Base-by-base conservation (phyloP, 2,329 filamentous ascomycete species). In the Talaromyces rugulosus region DNA sequence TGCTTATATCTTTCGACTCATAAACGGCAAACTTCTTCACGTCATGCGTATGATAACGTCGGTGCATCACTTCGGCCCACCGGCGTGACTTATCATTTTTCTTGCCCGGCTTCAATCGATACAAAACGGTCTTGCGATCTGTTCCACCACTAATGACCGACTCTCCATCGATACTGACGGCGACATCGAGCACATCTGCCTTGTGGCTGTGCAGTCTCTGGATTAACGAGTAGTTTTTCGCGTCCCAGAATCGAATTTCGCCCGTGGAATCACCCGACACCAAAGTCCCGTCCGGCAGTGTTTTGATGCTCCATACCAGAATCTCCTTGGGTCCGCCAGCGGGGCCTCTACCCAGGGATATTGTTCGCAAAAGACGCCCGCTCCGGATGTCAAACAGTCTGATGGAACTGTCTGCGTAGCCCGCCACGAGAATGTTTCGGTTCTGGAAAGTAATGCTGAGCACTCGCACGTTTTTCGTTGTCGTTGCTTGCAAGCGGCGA, bases 401-500 rank as follows among this genome's bases (percentile, higher is more conserved):
- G 66, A 99, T 95, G n/a, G 87, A 91, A 76, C 92, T 93, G 78
- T 99, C 94, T n/a, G 92, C 94, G 74, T 95, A 98, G 27, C 95
- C 95, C 40, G 94, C 92, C 50, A 97, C 86, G 62, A 94, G 87
- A 36, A 88, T 87, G 70, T 94, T 86, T 62, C 89, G 87, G 67
- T 90, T 89, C 77, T 97, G 92, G 78, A 96, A 99, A 28, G 89
- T 86, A 65, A 99, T 87, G 78, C 92, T 96, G 70, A 98, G 87
- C 72, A 96, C 94, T 70, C 94, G 89, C 36, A 91, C 87, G 77
- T 90, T 93, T 79, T 94, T 96, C 33, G 89, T 89, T 4, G 59
- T 60, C 2, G 90, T 87, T 2, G 91, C 89, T 66, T 91, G 84
- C 62, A 98, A 80, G 47, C 92, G 85, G 68, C 87, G 86, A 70